These are phyloP conservation scores for Jimgerdemannia flammicorona DNA, from an alignment of 192 early-diverging fungal genomes.

Conservation along the genomic window DNA sequence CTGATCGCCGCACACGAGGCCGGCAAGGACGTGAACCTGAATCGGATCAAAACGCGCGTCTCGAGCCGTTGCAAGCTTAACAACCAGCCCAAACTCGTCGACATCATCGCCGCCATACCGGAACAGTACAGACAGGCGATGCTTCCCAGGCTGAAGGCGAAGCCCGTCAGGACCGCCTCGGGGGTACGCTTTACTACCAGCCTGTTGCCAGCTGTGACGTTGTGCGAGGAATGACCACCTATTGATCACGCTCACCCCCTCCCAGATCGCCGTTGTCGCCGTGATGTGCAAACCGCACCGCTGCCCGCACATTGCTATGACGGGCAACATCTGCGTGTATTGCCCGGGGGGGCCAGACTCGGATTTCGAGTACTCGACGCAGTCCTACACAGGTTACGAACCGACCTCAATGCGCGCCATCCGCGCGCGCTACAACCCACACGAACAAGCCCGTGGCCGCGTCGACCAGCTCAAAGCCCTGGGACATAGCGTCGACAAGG, in stretches of 20 bases:
- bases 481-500: conserved; percentile 97
- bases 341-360: conserved; percentile 98
- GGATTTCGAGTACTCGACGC: conserved; percentile 99
- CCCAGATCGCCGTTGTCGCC: conserved; percentile 87
- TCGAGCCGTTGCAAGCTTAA: conserved; percentile 71
- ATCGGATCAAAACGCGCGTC: conserved; percentile 74
- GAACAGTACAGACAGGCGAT: conserved; percentile 84
- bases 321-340: conserved; percentile 98
- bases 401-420: conserved; percentile 99
- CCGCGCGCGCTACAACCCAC: conserved; percentile 95
- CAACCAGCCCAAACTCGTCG: conserved; percentile 90
- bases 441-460: conserved; percentile 90
- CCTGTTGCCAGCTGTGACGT: no score
- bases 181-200: conserved; percentile 52
- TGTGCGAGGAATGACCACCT: background rate
- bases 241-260: background rate
- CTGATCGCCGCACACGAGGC: conserved; percentile 66
- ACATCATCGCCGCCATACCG: conserved; percentile 98
- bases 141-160: conserved; percentile 86
- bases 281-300: conserved; percentile 97
- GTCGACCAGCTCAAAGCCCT: conserved; percentile 91
- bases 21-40: conserved; percentile 82
- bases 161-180: conserved; percentile 93
- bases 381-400: conserved; percentile 99
- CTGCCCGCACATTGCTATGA: conserved; percentile 99